Evolutionary conservation across 208 protist genomes (phyloP), one percentile per base, ranked within the genome.

Genomic region (Strigomonas galati): DNA sequence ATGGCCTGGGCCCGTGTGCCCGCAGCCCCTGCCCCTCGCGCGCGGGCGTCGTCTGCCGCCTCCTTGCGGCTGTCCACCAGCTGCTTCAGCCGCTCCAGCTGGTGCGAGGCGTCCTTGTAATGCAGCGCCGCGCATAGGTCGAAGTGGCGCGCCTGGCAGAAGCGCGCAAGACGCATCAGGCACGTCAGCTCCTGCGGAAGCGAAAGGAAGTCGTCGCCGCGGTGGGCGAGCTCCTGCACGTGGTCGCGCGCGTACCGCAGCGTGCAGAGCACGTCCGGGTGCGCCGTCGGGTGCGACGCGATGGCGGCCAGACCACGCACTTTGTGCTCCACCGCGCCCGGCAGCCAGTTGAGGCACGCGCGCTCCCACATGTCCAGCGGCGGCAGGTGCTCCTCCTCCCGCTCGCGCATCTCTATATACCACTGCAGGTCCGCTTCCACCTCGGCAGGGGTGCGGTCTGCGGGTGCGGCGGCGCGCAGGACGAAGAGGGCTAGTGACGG

Each of bases 401-500:
- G 40, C 15, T 31, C 14, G 30, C 71, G 65, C 65, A 70, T 61
- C 32, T 48, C 26, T 21, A 44, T 57, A 51, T 78, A 79, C 78
- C 69, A 74, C 69, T 71, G 67, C 57, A 76, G 56, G 51, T 66
- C 35, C 32, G 61, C 73, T 59, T 72, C 65, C 10, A 49, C 30
- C 30, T 44, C 19, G 2, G 37, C 49, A 2, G 31, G 3, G 6
- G 43, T 12, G 28, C 26, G 48, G 35, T 35, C 30, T 17, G 76
- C 59, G 55, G 72, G 65, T 32, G 59, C 49, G 4, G 71, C 72
- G 2, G 87, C 67, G 30, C 93, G 89, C 52, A 94, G 67, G 51
- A 95, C 81, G 37, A 94, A 85, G 4, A 95, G 60, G 0, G 89
- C 90, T 28, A 97, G 77, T 19, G 68, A 52, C n/a, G 83, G 67